Conservation (phyloP, 768 basidiomycete genomes). For the Podaxis sp. region DNA sequence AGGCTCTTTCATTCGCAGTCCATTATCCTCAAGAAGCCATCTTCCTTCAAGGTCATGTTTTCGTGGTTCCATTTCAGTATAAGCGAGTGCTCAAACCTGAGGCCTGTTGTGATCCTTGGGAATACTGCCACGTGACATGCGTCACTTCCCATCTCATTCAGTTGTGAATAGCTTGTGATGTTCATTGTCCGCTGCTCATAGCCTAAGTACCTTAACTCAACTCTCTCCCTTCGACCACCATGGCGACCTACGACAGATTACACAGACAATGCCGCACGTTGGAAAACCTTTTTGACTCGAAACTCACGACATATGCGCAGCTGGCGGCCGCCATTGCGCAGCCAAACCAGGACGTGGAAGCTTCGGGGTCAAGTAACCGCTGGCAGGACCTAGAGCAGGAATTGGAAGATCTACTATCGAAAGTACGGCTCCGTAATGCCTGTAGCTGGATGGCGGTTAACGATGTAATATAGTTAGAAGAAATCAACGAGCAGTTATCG, state of each 20-base stretch:
- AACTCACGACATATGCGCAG: slow-evolving; percentile 88
- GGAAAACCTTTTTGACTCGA: slow-evolving; percentile 89
- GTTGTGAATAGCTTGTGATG: neutral
- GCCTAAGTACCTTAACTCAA: neutral
- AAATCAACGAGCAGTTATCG: slow-evolving; percentile 81
- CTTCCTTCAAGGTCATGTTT: slow-evolving; percentile 34
- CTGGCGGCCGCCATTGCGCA: slow-evolving; percentile 68
- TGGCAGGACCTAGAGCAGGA: slow-evolving; percentile 86
- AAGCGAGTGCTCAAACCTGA: slow-evolving; percentile 24
- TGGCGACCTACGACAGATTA: slow-evolving; percentile 85
- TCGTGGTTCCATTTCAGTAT: slow-evolving; percentile 46
- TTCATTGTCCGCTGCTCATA: neutral
- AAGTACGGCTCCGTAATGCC: slow-evolving; percentile 47
- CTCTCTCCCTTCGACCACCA: slow-evolving; percentile 26
- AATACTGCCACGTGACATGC: neutral
- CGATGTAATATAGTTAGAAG: slow-evolving; percentile 60
- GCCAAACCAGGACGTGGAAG: slow-evolving; percentile 61
- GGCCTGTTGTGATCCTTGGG: neutral
- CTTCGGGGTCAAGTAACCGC: slow-evolving; percentile 66
- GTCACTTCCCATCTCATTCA: neutral
- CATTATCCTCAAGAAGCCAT: slow-evolving; percentile 44
- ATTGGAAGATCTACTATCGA: slow-evolving; percentile 80
- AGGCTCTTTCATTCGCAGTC: slow-evolving; percentile 46
- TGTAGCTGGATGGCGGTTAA: slow-evolving; percentile 5
- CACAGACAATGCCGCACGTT: slow-evolving; percentile 92